These are phyloP conservation scores for Rhinocladiella similis DNA, from an alignment of 2,329 filamentous ascomycete species.

Conservation along the genomic window DNA sequence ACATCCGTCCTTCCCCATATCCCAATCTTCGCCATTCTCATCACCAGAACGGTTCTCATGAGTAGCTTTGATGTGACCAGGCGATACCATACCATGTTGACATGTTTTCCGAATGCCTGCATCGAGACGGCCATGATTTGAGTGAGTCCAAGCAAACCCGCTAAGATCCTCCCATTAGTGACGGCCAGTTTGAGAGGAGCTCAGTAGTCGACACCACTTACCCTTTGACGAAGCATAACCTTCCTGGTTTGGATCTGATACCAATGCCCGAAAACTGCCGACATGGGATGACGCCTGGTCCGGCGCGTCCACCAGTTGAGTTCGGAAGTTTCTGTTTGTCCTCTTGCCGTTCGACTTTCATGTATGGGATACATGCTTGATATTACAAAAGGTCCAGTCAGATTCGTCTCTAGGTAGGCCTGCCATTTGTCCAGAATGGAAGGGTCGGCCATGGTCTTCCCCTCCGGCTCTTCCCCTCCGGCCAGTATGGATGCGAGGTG, in stretches of 20 bases:
- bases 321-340: slow-evolving; percentile 25
- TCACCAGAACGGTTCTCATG: slow-evolving; percentile 50
- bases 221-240: slow-evolving; percentile 47
- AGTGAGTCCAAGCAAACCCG: slow-evolving; percentile 38
- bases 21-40: slow-evolving; percentile 42
- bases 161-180: slow-evolving; percentile 3
- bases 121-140: slow-evolving; percentile 41
- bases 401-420: slow-evolving; percentile 49
- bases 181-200: neutral
- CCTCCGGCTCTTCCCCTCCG: slow-evolving; percentile 46
- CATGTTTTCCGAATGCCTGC: slow-evolving; percentile 36
- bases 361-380: slow-evolving; percentile 50
- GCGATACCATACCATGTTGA: slow-evolving; percentile 47
- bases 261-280: slow-evolving; percentile 48
- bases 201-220: neutral
- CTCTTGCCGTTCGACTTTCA: slow-evolving; percentile 37
- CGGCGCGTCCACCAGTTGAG: slow-evolving; percentile 30
- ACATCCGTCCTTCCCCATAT: slow-evolving; percentile 43
- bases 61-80: slow-evolving; percentile 48
- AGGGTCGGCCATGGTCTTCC: slow-evolving; percentile 48
- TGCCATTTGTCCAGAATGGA: slow-evolving; percentile 47
- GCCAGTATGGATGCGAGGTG: slow-evolving; percentile 41
- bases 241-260: slow-evolving; percentile 50
- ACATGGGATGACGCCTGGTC: slow-evolving; percentile 50
- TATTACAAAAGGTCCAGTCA: slow-evolving; percentile 48